Evolutionary conservation across 2,329 filamentous ascomycete species (phyloP).

Genomic region (Talaromyces sp.): DNA sequence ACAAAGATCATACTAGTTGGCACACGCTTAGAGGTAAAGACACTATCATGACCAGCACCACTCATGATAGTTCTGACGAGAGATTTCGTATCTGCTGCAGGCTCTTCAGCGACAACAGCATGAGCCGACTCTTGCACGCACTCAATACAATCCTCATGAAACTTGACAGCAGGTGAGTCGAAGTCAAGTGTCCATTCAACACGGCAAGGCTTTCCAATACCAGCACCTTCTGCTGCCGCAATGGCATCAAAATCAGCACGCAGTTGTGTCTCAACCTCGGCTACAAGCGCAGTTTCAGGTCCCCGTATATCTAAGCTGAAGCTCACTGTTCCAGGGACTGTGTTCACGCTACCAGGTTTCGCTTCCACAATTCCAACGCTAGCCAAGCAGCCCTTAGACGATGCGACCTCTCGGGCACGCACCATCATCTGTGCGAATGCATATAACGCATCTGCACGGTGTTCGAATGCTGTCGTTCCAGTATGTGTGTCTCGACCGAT

Average conservation of each 20-base stretch:
- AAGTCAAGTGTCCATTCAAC: slow-evolving; percentile 66
- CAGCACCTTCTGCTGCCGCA: slow-evolving; percentile 59
- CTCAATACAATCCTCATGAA: slow-evolving; percentile 68
- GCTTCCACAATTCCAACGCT: slow-evolving; percentile 71
- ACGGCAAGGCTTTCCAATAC: slow-evolving; percentile 54
- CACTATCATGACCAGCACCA: slow-evolving; percentile 68
- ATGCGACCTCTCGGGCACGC: slow-evolving; percentile 65
- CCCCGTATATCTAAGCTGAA: slow-evolving; percentile 71
- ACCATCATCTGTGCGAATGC: slow-evolving; percentile 69
- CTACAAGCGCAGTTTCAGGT: slow-evolving; percentile 58
- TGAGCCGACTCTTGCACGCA: slow-evolving; percentile 64
- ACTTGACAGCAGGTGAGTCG: slow-evolving; percentile 62
- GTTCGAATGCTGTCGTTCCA: slow-evolving; percentile 70
- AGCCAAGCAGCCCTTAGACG: slow-evolving; percentile 62
- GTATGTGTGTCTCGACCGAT: slow-evolving; percentile 71
- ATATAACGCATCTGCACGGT: slow-evolving; percentile 69
- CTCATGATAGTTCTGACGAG: slow-evolving; percentile 58
- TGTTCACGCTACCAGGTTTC: slow-evolving; percentile 71
- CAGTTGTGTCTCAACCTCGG: slow-evolving; percentile 60
- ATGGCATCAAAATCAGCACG: slow-evolving; percentile 62
- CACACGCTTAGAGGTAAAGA: slow-evolving; percentile 61
- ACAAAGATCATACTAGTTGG: slow-evolving; percentile 71
- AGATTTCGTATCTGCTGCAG: slow-evolving; percentile 42
- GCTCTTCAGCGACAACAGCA: slow-evolving; percentile 58
- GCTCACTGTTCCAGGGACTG: slow-evolving; percentile 67